Evolutionary conservation across 2,329 filamentous ascomycete species (phyloP), one percentile per base, ranked within the genome.

Genomic region (Curvularia verruculosa): DNA sequence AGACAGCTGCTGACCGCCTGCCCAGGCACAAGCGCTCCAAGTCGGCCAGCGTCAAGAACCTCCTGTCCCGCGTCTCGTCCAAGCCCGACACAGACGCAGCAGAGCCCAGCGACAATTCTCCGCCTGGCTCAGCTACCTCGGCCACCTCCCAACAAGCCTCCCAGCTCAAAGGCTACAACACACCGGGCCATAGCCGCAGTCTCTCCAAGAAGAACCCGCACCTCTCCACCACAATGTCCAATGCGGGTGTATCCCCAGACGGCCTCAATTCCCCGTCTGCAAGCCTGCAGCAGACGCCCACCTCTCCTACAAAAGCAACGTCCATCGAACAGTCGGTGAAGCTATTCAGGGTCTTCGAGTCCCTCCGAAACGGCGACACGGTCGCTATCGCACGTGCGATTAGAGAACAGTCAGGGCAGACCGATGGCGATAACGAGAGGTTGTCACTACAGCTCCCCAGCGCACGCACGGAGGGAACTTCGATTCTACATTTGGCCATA

Each of bases 291-390:
- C 39, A 58, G 19, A 63, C 68, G 13, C 71, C 71, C 28, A 56
- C 61, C 21, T 74, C 68, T 31, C 72, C 72, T 19, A 68, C 64
- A 51, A 77, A 78, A 60, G 73, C 74, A 45, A 75, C 78, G 1
- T 80, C 79, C 3, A 90, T 99, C 56, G 93, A 99, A 74, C 92
- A 96, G 77, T 97, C 94, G 0, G 92, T 99, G 51, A 87, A 90
- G 72, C 93, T 96, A 65, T 99, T 99, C 77, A 88, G 93, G 65
- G 87, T 97, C 45, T 96, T 98, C 72, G 95, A 98, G 79, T 90
- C 93, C 40, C 81, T 99, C 63, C 87, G 94, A 64, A 95, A 86
- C 74, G 95, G 95, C 52, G 94, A 99, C 75, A 96, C 92, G 0
- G 89, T 88, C 13, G 91, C 90, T 36, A 97, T 99, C 68, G 91